Evolutionary conservation across 2,329 filamentous ascomycete genomes (phyloP), one percentile per base, ranked within the genome.

Genomic region (Penicillium psychrosexuale): DNA sequence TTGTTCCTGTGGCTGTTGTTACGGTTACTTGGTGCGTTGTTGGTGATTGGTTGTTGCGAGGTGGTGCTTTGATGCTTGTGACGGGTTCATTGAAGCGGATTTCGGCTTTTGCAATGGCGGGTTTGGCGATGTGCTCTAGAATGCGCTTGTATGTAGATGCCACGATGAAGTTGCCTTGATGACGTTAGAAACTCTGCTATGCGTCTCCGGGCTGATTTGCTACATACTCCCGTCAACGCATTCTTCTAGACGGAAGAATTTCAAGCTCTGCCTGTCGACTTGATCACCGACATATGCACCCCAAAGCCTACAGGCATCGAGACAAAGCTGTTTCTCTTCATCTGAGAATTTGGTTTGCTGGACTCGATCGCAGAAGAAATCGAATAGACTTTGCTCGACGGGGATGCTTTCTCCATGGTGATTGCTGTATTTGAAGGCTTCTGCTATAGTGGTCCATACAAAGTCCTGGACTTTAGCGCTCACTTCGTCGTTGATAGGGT

Each of bases 211-310:
- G 6, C 9, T 19, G 8, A 15, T 11, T 15, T 22, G 34, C 55
- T 13, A 27, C 31, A 11, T 38, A 77, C 78, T 76, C 17, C 84
- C 84, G 62, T 86, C 84, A 46, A 87, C 82, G 54, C 83, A 86
- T 65, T 87, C 84, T 64, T 88, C 85, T 28, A 88, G 72, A 75
- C 82, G 85, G 64, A 86, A 86, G 68, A 83, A 87, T 62, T 80
- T 83, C 57, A 88, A 68, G 63, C 82, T 86, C 66, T 87, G 84
- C 42, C 71, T 77, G 61, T 82, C 78, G 30, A 85, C 75, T 0
- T 81, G 76, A 56, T 82, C 82, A 7, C 85, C 85, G 8, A 87
- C 80, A 67, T 87, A 87, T 0, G 81, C 79, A 36, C 84, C 84
- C 84, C 84, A 88, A 70, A 85, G 79, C 54, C 81, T 79, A 17